A percentile compares a stretch with the other conserved stretches of the same genome.
These are phyloP conservation scores for Malassezia globosa DNA, from an alignment of 1,284 basidiomycete species.

Conservation along the genomic window DNA sequence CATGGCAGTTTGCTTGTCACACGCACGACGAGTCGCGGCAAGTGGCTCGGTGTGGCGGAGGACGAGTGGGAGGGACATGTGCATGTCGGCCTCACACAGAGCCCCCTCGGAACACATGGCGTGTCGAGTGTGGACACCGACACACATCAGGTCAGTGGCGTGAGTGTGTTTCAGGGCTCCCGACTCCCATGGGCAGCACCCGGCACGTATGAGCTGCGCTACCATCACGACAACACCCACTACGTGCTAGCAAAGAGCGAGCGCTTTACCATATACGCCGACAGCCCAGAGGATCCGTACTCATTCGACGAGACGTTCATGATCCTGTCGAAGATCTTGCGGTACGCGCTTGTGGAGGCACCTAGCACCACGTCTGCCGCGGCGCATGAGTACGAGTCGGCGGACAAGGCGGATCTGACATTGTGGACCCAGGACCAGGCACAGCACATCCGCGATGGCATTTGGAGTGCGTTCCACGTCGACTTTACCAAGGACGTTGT, in stretches of 20 bases:
- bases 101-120: conserved; percentile 11
- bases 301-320: conserved; percentile 52
- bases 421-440: conserved; percentile 87
- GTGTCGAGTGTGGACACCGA: not conserved
- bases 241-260: conserved; percentile 78
- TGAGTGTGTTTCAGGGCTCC: conserved; percentile 47
- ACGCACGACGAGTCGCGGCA: conserved; percentile 70
- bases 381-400: not conserved
- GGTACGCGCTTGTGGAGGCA: conserved; percentile 57
- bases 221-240: conserved; percentile 61
- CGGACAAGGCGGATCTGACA: conserved; percentile 77
- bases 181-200: conserved; percentile 69
- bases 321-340: conserved; percentile 58
- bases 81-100: conserved; percentile 36
- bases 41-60: conserved; percentile 81
- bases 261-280: conserved; percentile 76
- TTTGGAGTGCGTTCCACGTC: conserved; percentile 69
- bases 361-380: not conserved
- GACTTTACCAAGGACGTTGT: conserved; percentile 82
- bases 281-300: conserved; percentile 56
- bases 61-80: conserved; percentile 85
- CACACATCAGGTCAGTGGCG: conserved; percentile 8
- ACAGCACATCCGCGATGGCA: conserved; percentile 65
- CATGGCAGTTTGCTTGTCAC: conserved; percentile 51
- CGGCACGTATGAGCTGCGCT: conserved; percentile 70